phyloP scores from a whole-genome alignment of 2,329 filamentous ascomycete species.

The Aspergillus quadricinctus region DNA sequence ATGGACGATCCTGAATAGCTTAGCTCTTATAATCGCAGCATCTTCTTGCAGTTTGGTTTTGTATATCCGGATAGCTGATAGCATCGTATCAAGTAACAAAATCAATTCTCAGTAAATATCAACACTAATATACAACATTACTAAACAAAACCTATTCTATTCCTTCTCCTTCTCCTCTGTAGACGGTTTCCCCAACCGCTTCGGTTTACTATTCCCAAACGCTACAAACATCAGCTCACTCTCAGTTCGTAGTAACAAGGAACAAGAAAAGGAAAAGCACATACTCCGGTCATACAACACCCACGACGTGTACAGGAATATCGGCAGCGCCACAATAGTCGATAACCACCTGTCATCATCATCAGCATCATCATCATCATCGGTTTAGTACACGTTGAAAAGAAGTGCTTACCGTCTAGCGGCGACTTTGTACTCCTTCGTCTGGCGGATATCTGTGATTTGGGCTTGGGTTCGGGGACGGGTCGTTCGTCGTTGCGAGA shows the following conservation, averaged over 20 bases:
- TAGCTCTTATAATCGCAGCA: too few species aligned
- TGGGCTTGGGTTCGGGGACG: neutral
- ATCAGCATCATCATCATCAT: too few species aligned
- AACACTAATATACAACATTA: neutral
- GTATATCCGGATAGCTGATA: too few species aligned
- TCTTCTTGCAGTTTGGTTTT: neutral
- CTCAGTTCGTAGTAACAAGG: neutral
- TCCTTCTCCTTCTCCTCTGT: neutral
- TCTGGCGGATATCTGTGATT: slow-evolving; percentile 33
- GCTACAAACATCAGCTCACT: slow-evolving; percentile 11
- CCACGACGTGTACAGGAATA: slow-evolving; percentile 30
- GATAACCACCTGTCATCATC: slow-evolving; percentile 27
- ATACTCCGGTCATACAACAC: slow-evolving; percentile 30
- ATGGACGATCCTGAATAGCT: neutral
- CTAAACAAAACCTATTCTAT: neutral
- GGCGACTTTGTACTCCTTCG: slow-evolving; percentile 38
- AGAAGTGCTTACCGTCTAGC: slow-evolving; percentile 38
- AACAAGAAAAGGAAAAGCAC: too few species aligned
- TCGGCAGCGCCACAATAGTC: slow-evolving; percentile 29
- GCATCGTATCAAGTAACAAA: too few species aligned
- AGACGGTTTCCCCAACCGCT: slow-evolving; percentile 6
- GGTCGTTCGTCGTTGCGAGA: slow-evolving; percentile 7
- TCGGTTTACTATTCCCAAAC: slow-evolving; percentile 21
- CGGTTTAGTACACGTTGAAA: too few species aligned
- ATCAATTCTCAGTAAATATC: too few species aligned